phyloP scores from a whole-genome alignment of 2,329 filamentous ascomycete species.

The Cladosporium velox region DNA sequence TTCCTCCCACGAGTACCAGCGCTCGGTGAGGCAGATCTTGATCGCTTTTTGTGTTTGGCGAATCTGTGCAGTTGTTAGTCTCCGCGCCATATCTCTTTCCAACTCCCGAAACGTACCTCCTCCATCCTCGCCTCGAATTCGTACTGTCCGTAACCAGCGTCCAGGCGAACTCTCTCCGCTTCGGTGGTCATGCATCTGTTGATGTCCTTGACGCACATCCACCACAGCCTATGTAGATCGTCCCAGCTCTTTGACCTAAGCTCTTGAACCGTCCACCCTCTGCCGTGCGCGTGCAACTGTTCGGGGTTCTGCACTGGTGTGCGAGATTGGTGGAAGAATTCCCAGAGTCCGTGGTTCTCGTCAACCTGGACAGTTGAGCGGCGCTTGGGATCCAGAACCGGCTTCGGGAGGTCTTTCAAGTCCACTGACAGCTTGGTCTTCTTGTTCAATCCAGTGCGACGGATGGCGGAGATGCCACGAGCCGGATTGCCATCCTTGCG shows the following conservation, averaged over 20 bases:
- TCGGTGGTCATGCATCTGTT: conserved; percentile 83
- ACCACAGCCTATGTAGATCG: conserved; percentile 90
- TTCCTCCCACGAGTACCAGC: conserved; percentile 85
- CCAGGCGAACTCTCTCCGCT: conserved; percentile 66
- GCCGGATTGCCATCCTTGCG: conserved; percentile 73
- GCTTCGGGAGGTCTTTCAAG: conserved; percentile 71
- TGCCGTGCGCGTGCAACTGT: conserved; percentile 71
- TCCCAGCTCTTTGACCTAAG: conserved; percentile 89
- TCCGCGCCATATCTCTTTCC: not conserved
- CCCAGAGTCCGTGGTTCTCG: conserved; percentile 84
- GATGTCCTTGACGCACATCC: conserved; percentile 86
- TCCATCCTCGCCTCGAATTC: conserved; percentile 66
- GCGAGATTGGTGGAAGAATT: conserved; percentile 77
- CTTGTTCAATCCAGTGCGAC: conserved; percentile 67
- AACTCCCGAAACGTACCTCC: conserved; percentile 57
- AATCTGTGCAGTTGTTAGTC: conserved; percentile 56
- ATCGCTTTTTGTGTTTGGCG: conserved; percentile 76
- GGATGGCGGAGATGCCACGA: conserved; percentile 79
- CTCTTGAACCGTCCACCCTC: conserved; percentile 83
- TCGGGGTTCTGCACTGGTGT: conserved; percentile 71
- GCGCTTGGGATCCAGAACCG: conserved; percentile 61
- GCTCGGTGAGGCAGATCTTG: conserved; percentile 81
- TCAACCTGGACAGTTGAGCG: conserved; percentile 61
- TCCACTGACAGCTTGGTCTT: conserved; percentile 66
- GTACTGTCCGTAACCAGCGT: conserved; percentile 71